Base-by-base conservation (phyloP, 2,329 filamentous ascomycete genomes). In the Cercospora zeae-maydis region DNA sequence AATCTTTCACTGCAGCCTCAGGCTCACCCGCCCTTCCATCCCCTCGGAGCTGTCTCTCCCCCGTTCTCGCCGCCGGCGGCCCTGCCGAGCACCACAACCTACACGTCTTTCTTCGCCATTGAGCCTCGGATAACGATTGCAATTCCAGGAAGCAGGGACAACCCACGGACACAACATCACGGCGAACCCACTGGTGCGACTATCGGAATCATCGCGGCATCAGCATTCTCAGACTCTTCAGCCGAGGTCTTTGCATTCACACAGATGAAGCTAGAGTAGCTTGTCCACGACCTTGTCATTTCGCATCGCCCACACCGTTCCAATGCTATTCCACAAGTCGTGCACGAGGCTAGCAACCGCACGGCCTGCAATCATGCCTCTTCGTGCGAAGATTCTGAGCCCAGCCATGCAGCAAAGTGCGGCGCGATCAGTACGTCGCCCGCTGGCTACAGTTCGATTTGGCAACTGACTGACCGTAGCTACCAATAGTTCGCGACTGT, bases 291-390 rank as follows among this genome's bases (percentile, higher is more conserved):
- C 59, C 27, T 31, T 45, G 24, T 57, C 34, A 42, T 30, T 24
- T 30, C 54, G 54, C 10, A 19, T 39, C 14, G 54, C 36, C 34
- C 19, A 31, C 34, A 42, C 52, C 53, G 39, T 45, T 30, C 71
- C 75, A 75, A 82, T 82, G 80, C 80, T 80, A 71, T 74, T 81
- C 66, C 76, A 76, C 71, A 73, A 74, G 61, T 72, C 75, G 53
- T 73, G 77, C 67, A 72, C 74, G 73, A 73, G 78, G 61, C 66
- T 74, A 70, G 74, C 78, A 61, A 71, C 75, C 74, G 75, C 72
- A 75, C 73, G 77, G 72, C 67, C 71, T 47, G 62, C 67, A 36
- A 59, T 10, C 21, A 96, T 96, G 91, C 91, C 92, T 76, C 83
- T 96, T 68, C 87, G 87, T 81, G 90, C 90, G 66, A 93, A 90